Evolutionary conservation across 441 rosid genomes (phyloP), one percentile per base, ranked within the genome.

Genomic region (Pelargonium citronellum): DNA sequence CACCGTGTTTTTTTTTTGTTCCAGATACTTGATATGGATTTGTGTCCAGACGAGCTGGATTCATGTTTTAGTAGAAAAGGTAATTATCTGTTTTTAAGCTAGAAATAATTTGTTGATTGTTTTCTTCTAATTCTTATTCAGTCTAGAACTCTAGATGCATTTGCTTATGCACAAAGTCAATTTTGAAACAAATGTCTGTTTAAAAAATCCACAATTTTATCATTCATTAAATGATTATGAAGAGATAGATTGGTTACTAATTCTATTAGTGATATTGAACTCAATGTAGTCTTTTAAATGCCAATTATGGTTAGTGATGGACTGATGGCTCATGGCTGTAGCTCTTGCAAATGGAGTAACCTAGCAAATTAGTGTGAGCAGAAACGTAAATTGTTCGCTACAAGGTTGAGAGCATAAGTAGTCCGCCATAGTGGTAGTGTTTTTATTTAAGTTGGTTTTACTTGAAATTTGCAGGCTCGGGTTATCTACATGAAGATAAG

Each of bases 1-100:
- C 46, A 55, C 43, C 37, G 66, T 6, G 2, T 53, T 77, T 68
- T 61, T 61, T 68, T 55, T 65, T 51, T 12, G 70, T 67, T 73
- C 69, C 83, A 81, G 87, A 72, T 81, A 70, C 83, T 83, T 37
- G 78, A 76, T 41, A 79, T 81, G 85, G 87, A 83, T 72, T 81
- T 83, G 69, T 79, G 76, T 61, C 87, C 87, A 1, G 77, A 81
- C 5, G 79, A 74, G 67, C 60, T 34, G 58, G 82, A 83, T 67
- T 51, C 72, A 22, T 64, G n/a, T 64, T 20, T 69, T 20, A 74
- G 75, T 20, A 74, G 64, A 64, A 76, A 79, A 79, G 83, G 86
- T 83, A 76, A 46, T 74, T 24, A 39, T 71, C 65, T 39, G 44
- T 53, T 16, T 65, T 7, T 39, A 13, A 22, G 60, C 67, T 71